These are phyloP conservation scores for Annulohypoxylon stygium DNA, from an alignment of 495 filamentous ascomycete genomes.

Conservation along the genomic window DNA sequence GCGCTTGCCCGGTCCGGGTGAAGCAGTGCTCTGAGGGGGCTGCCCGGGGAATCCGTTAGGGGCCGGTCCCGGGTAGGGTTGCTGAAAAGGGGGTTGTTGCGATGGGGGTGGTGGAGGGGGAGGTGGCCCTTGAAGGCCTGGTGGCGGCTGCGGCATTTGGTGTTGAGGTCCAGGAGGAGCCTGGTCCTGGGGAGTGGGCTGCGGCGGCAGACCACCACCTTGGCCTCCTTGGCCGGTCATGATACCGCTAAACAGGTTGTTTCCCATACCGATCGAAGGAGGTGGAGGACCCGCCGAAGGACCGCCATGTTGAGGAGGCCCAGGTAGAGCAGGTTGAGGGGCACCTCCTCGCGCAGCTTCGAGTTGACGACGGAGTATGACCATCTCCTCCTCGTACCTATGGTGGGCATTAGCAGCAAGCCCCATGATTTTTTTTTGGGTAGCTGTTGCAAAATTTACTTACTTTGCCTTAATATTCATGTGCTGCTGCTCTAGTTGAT, in stretches of 20 bases:
- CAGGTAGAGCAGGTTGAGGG: constrained; percentile 72
- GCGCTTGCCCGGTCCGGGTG: constrained; percentile 80
- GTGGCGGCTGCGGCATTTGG: constrained; percentile 73
- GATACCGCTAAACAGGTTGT: constrained; percentile 92
- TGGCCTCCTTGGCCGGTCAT: constrained; percentile 92
- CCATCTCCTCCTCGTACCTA: constrained; percentile 95
- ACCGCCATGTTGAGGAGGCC: constrained; percentile 78
- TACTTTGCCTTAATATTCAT: constrained; percentile 90
- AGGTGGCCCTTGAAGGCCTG: constrained; percentile 72
- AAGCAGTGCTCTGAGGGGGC: constrained; percentile 85
- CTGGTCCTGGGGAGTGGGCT: constrained; percentile 74
- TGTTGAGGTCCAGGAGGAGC: constrained; percentile 65
- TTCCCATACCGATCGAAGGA: constrained; percentile 90
- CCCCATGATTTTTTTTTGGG: neutral
- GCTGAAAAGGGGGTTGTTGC: constrained; percentile 65
- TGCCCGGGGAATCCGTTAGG: constrained; percentile 68
- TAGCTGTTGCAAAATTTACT: constrained; percentile 45
- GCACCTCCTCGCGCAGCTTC: constrained; percentile 79
- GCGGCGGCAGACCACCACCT: constrained; percentile 86
- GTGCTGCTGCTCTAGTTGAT: constrained; percentile 88
- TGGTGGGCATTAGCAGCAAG: constrained; percentile 14
- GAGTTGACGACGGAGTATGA: constrained; percentile 86
- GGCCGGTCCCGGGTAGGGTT: constrained; percentile 64
- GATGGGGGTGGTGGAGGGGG: constrained; percentile 68
- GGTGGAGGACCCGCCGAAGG: constrained; percentile 82